These are phyloP conservation scores for Peronospora belbahrii DNA, from an alignment of 352 stramenopile species.

Conservation along the genomic window DNA sequence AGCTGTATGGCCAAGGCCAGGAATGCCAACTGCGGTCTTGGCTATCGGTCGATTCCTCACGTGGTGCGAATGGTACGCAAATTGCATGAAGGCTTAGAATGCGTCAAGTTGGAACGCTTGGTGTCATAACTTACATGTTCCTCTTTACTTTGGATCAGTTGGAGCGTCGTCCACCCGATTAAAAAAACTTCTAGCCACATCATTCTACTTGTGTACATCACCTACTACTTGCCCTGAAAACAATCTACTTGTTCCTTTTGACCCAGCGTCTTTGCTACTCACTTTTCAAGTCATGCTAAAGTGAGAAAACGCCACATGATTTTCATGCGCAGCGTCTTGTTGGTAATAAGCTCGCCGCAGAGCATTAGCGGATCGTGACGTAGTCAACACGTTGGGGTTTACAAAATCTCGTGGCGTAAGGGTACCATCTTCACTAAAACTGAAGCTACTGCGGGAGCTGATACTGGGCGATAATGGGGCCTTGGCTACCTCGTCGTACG, in stretches of 20 bases:
- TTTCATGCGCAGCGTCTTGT: slow-evolving; percentile 24
- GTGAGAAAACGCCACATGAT: slow-evolving; percentile 42
- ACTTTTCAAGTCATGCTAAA: slow-evolving; percentile 40
- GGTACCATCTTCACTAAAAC: slow-evolving; percentile 25
- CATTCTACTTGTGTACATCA: slow-evolving; percentile 1
- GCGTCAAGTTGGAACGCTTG: slow-evolving; percentile 30
- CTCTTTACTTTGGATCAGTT: neutral
- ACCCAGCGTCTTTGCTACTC: neutral
- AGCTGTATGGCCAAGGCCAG: slow-evolving; percentile 31
- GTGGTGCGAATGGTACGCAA: slow-evolving; percentile 49
- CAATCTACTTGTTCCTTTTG: neutral
- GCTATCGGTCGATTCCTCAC: slow-evolving; percentile 57
- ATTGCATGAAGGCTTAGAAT: slow-evolving; percentile 29
- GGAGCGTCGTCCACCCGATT: neutral
- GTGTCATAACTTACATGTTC: slow-evolving; percentile 3
- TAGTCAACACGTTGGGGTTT: slow-evolving; percentile 15
- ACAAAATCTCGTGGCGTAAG: slow-evolving; percentile 19
- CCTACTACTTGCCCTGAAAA: neutral
- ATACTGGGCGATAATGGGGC: slow-evolving; percentile 24
- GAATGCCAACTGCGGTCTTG: slow-evolving; percentile 62
- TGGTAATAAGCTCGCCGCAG: slow-evolving; percentile 31
- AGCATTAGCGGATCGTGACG: slow-evolving; percentile 26
- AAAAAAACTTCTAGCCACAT: neutral
- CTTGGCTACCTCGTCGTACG: slow-evolving; percentile 39
- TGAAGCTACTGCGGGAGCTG: slow-evolving; percentile 25